A percentile compares a stretch with the other conserved stretches of the same genome.
phyloP scores from a whole-genome alignment of 805 yeast species.

The Candida railenensis region DNA sequence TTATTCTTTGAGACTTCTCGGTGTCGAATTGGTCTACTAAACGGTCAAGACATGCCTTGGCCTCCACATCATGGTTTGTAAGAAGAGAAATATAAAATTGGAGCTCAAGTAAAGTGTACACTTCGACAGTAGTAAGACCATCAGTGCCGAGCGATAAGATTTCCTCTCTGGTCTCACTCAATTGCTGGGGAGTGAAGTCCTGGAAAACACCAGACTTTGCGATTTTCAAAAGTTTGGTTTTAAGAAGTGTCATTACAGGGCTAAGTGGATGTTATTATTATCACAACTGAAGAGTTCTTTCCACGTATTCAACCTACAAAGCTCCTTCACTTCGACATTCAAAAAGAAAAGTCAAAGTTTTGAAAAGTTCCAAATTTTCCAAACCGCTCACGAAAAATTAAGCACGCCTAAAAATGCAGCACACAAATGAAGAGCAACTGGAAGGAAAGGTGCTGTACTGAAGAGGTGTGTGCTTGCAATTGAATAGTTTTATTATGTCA shows the following conservation, averaged over 20 bases:
- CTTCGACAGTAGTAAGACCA: slow-evolving; percentile 43
- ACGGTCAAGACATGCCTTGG: slow-evolving; percentile 62
- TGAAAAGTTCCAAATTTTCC: no score
- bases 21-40: slow-evolving; percentile 64
- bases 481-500: no score
- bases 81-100: slow-evolving; percentile 64
- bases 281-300: no score
- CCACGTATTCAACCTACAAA: no score
- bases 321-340: no score
- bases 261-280: no score
- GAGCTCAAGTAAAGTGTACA: slow-evolving; percentile 62
- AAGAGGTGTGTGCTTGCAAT: no score
- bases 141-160: slow-evolving; percentile 31
- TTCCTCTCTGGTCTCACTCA: slow-evolving; percentile 36
- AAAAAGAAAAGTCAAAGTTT: no score
- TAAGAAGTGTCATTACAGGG: slow-evolving; percentile 20
- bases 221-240: slow-evolving; percentile 50
- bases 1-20: slow-evolving; percentile 52
- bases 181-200: slow-evolving; percentile 46
- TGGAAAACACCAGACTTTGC: slow-evolving; percentile 52
- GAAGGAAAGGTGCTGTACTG: no score
- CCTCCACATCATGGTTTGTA: slow-evolving; percentile 67
- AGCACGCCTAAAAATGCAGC: no score
- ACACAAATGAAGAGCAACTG: no score
- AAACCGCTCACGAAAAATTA: no score